Conservation (phyloP, 2,329 filamentous ascomycete species). For the Orbilia brochopaga region DNA sequence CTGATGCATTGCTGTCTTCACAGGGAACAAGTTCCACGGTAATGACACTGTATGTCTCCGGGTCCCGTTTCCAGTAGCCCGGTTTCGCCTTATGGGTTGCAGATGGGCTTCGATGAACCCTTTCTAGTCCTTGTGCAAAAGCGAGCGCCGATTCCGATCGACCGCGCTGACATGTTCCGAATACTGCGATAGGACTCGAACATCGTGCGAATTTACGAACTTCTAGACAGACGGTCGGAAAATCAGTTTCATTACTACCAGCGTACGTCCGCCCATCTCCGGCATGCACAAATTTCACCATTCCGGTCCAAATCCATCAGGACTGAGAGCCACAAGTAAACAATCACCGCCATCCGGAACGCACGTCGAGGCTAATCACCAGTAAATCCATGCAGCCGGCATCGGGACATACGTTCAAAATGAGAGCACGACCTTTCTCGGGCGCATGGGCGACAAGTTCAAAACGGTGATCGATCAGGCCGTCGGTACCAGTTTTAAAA, state of each 20-base stretch:
- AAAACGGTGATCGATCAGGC: conserved; percentile 60
- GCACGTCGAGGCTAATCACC: conserved; percentile 53
- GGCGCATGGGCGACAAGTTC: conserved; percentile 57
- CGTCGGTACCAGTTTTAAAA: conserved; percentile 62
- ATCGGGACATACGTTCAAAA: conserved; percentile 63
- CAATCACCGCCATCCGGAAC: no score
- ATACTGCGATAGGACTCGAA: conserved; percentile 61
- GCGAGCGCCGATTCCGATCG: no score
- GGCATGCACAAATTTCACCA: background rate
- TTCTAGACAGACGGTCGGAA: conserved; percentile 60
- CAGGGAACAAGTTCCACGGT: conserved; percentile 47
- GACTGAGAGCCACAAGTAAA: background rate
- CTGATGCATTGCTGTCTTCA: conserved; percentile 10
- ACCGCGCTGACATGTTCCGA: conserved; percentile 54
- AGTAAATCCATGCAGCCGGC: conserved; percentile 55
- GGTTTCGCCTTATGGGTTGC: background rate
- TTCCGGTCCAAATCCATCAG: background rate
- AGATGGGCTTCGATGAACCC: background rate
- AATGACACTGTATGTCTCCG: conserved; percentile 42
- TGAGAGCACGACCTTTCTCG: conserved; percentile 59
- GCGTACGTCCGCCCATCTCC: conserved; percentile 42
- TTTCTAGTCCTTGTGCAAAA: no score
- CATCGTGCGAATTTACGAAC: conserved; percentile 62
- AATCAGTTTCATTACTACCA: conserved; percentile 64
- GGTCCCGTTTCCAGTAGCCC: background rate